phyloP scores from a whole-genome alignment of 257 asterid genomes.

The Nicotiana otophora region DNA sequence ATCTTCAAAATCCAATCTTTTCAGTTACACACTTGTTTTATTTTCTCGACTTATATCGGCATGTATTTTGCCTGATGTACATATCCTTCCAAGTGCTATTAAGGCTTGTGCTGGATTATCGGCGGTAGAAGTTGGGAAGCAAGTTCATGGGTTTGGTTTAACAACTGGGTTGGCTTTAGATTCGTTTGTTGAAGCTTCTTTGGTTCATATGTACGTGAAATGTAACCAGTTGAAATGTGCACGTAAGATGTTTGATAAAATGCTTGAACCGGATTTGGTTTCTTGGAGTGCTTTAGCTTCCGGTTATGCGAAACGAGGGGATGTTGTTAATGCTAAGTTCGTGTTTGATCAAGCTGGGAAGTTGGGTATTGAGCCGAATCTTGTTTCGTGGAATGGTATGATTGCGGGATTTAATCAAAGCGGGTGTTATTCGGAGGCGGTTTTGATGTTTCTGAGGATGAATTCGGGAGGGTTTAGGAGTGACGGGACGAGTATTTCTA shows the following conservation, averaged over 20 bases:
- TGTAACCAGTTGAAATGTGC: conserved; percentile 46
- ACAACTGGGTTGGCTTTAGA: conserved; percentile 51
- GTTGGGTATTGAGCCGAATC: conserved; percentile 57
- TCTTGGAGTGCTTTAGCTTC: conserved; percentile 79
- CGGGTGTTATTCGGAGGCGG: conserved; percentile 53
- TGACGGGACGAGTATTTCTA: conserved; percentile 70
- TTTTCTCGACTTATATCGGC: conserved; percentile 38
- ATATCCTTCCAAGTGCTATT: conserved; percentile 55
- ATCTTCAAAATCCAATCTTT: conserved; percentile 49
- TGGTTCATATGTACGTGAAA: conserved; percentile 65
- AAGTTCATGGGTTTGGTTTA: conserved; percentile 67
- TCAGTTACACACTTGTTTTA: conserved; percentile 31
- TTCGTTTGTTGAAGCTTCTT: conserved; percentile 62
- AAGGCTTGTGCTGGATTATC: conserved; percentile 66
- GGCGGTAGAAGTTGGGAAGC: conserved; percentile 43
- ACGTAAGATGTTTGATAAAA: conserved; percentile 42
- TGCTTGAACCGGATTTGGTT: conserved; percentile 53
- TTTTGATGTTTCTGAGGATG: conserved; percentile 56
- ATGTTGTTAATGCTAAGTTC: conserved; percentile 39
- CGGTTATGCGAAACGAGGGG: conserved; percentile 76
- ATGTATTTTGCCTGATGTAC: conserved; percentile 54
- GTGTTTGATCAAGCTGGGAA: conserved; percentile 36
- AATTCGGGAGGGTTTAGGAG: conserved; percentile 43
- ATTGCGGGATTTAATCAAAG: conserved; percentile 94
- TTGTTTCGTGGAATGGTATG: conserved; percentile 84